A percentile compares a stretch with the other conserved stretches of the same genome.
phyloP scores from a whole-genome alignment of 306 rosid species.

The Rosa lucieae region DNA sequence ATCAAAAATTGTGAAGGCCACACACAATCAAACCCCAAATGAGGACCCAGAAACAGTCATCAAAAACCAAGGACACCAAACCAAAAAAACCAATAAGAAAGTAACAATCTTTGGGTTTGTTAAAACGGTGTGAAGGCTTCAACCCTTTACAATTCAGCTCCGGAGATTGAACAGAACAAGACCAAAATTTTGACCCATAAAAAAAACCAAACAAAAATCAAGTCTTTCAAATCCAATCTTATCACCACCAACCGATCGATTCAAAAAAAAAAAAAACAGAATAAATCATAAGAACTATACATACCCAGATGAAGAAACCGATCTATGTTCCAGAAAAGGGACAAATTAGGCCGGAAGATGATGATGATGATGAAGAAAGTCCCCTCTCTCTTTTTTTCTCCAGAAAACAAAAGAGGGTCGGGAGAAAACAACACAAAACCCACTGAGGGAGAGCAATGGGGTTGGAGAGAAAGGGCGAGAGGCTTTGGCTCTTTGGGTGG shows the following conservation, averaged over 20 bases:
- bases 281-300: conserved; percentile 32
- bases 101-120: conserved; percentile 10
- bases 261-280: conserved; percentile 2
- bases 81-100: conserved; percentile 16
- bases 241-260: conserved; percentile 40
- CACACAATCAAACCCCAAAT: not conserved
- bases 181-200: conserved; percentile 9
- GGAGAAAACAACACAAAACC: conserved; percentile 40
- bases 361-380: not conserved
- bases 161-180: conserved; percentile 7
- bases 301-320: conserved; percentile 44
- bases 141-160: conserved; percentile 4
- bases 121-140: not conserved
- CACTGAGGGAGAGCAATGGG: conserved; percentile 41
- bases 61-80: not conserved
- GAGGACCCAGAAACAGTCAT: conserved; percentile 27
- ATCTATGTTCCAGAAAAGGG: conserved; percentile 42
- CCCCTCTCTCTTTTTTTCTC: conserved; percentile 8
- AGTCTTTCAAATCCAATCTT: conserved; percentile 26
- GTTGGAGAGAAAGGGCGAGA: conserved; percentile 31
- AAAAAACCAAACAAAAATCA: conserved; percentile 25
- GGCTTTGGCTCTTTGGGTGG: conserved; percentile 53
- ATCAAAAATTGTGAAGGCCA: conserved; percentile 10
- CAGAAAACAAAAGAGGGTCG: conserved; percentile 25
- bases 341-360: conserved; percentile 18